Evolutionary conservation across 163 green algal species (phyloP).

Genomic region (Chlamydomonas reinhardtii): DNA sequence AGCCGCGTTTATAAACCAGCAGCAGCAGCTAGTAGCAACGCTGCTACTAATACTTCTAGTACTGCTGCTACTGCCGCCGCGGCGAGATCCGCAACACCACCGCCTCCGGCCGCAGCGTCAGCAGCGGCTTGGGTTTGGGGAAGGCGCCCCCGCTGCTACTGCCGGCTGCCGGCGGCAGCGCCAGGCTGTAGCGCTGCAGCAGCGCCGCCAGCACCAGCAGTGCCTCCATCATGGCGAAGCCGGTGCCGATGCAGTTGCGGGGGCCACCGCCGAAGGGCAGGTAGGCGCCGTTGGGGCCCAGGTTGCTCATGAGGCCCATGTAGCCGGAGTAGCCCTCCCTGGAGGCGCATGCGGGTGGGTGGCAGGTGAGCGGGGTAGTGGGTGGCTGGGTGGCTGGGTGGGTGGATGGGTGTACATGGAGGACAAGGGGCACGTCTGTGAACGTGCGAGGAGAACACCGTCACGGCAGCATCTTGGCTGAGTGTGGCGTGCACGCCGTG

Average conservation of each 20-base stretch:
- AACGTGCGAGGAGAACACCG: no score
- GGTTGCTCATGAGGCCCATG: conserved; percentile 63
- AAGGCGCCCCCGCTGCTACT: conserved; percentile 52
- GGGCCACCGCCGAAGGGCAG: conserved; percentile 89
- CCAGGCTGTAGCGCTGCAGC: conserved; percentile 70
- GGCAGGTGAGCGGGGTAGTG: not conserved
- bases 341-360: no score
- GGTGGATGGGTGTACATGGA: no score
- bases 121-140: conserved; percentile 72
- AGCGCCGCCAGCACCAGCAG: conserved; percentile 81
- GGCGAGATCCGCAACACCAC: conserved; percentile 57
- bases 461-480: no score
- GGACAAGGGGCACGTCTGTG: no score
- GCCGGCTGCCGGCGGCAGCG: not conserved
- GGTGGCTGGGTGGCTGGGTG: no score
- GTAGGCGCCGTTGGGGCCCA: conserved; percentile 82
- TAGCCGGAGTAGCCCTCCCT: conserved; percentile 36
- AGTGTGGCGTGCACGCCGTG: no score
- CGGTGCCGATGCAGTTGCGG: conserved; percentile 91
- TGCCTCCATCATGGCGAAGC: conserved; percentile 91
- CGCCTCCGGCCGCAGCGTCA: conserved; percentile 80
- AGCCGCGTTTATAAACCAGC: no score
- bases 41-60: no score
- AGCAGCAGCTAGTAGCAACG: no score
- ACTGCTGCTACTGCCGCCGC: not conserved